A percentile compares a stretch with the other conserved stretches of the same genome.
Conservation (phyloP, 345 rosid genomes). For the Ceriops tagal region DNA sequence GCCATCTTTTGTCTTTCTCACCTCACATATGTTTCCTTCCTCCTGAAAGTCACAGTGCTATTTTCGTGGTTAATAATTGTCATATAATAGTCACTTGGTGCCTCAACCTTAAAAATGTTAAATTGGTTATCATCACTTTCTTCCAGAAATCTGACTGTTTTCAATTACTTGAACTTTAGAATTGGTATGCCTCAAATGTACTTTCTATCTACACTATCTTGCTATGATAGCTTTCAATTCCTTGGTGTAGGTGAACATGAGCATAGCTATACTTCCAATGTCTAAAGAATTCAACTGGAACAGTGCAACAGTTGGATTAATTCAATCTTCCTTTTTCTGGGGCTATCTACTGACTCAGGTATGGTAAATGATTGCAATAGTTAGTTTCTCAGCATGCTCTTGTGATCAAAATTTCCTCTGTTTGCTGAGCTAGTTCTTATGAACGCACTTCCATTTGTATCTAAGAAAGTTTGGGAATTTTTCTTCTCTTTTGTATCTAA, state of each 20-base stretch:
- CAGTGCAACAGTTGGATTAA: conserved; percentile 93
- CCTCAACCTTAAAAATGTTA: too few relatives aligned
- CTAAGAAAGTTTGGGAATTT: not conserved
- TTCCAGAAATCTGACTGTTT: too few relatives aligned
- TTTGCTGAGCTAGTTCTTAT: not conserved
- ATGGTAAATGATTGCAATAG: conserved; percentile 2
- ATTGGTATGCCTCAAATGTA: too few relatives aligned
- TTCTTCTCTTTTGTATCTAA: conserved; percentile 7
- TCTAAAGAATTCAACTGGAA: conserved; percentile 90
- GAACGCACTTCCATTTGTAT: not conserved
- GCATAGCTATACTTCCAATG: conserved; percentile 99
- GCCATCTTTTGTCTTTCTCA: too few relatives aligned
- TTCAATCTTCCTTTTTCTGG: conserved; percentile 99
- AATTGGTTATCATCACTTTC: too few relatives aligned
- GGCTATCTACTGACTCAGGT: conserved; percentile 98
- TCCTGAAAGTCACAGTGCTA: too few relatives aligned
- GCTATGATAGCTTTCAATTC: conserved; percentile 15
- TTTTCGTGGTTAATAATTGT: too few relatives aligned
- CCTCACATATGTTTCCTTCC: too few relatives aligned
- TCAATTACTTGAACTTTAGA: too few relatives aligned
- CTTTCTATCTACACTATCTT: not conserved
- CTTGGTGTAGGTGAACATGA: conserved; percentile 82
- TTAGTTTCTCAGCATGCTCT: conserved; percentile 2
- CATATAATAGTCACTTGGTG: too few relatives aligned
- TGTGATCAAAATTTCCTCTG: not conserved